A percentile compares a stretch with the other conserved stretches of the same genome.
Conservation (phyloP, 768 basidiomycete genomes). For the Tubosaeta brunneosetosa region DNA sequence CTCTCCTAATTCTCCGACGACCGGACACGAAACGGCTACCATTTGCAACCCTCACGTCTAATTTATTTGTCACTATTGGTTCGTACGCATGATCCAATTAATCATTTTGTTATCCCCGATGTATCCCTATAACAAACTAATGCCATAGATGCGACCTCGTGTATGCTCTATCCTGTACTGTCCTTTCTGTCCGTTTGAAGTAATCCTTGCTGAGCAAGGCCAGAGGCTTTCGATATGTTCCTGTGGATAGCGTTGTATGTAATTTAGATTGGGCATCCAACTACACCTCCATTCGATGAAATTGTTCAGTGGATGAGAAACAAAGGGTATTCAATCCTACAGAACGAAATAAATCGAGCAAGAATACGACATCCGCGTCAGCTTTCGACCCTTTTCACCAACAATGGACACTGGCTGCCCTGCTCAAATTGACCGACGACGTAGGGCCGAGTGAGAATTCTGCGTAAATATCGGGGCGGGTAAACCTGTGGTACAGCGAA, state of each 20-base stretch:
- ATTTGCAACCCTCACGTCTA: conserved; percentile 1
- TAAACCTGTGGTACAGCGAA: neutral
- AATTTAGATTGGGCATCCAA: neutral
- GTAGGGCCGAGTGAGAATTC: conserved; percentile 65
- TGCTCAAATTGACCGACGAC: conserved; percentile 47
- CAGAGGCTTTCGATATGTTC: neutral
- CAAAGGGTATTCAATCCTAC: neutral
- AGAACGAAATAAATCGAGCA: neutral
- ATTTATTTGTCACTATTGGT: conserved; percentile 9
- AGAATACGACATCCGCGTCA: neutral
- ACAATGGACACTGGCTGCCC: conserved; percentile 60
- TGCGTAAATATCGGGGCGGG: conserved; percentile 19
- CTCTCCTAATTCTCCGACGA: conserved; percentile 5
- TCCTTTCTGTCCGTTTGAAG: neutral
- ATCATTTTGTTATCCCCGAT: conserved; percentile 2
- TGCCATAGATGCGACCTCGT: conserved; percentile 6
- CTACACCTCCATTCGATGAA: neutral
- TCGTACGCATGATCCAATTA: conserved; percentile 5
- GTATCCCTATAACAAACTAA: conserved; percentile 23
- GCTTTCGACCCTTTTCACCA: conserved; percentile 36
- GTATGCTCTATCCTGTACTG: conserved; percentile 12
- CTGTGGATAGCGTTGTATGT: neutral
- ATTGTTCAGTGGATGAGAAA: neutral
- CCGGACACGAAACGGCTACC: neutral
- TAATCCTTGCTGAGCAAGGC: conserved; percentile 2